Conservation (phyloP, 1,284 basidiomycete genomes). For the Melanopsichium pennsylvanicum region DNA sequence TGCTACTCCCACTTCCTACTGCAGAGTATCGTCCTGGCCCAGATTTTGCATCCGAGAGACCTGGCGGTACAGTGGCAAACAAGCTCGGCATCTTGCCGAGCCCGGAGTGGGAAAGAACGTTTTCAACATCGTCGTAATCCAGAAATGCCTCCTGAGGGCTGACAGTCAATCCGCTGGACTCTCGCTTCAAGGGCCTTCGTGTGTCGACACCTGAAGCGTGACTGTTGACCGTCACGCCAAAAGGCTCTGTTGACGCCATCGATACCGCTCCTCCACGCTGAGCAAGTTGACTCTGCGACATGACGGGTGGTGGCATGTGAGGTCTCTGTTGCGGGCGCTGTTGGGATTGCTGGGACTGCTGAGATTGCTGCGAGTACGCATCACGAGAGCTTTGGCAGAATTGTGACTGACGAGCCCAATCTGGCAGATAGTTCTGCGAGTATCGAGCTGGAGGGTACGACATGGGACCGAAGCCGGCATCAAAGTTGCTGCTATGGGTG, state of each 20-base stretch:
- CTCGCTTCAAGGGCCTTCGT: slow-evolving; percentile 41
- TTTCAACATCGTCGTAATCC: slow-evolving; percentile 52
- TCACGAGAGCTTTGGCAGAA: slow-evolving; percentile 19
- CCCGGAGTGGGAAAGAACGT: slow-evolving; percentile 39
- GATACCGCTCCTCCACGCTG: slow-evolving; percentile 40
- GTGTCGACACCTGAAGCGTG: slow-evolving; percentile 10
- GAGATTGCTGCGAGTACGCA: slow-evolving; percentile 13
- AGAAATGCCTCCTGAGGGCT: slow-evolving; percentile 56
- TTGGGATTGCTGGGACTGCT: slow-evolving; percentile 10
- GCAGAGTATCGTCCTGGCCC: slow-evolving; percentile 1
- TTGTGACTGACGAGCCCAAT: slow-evolving; percentile 45
- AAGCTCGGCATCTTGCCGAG: slow-evolving; percentile 42
- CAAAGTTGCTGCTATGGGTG: slow-evolving; percentile 46
- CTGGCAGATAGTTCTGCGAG: slow-evolving; percentile 36
- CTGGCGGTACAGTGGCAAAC: slow-evolving; percentile 45
- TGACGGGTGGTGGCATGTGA: slow-evolving; percentile 30
- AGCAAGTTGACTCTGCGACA: slow-evolving; percentile 37
- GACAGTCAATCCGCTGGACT: slow-evolving; percentile 57
- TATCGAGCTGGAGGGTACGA: slow-evolving; percentile 38
- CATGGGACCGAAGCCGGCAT: slow-evolving; percentile 28
- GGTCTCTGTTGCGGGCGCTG: slow-evolving; percentile 15
- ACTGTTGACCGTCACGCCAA: slow-evolving; percentile 5
- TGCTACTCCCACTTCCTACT: slow-evolving; percentile 10
- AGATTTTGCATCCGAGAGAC: slow-evolving; percentile 31
- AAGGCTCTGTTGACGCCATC: slow-evolving; percentile 23